phyloP scores from a whole-genome alignment of 164 flowering plant species.

The Macadamia tetraphylla region DNA sequence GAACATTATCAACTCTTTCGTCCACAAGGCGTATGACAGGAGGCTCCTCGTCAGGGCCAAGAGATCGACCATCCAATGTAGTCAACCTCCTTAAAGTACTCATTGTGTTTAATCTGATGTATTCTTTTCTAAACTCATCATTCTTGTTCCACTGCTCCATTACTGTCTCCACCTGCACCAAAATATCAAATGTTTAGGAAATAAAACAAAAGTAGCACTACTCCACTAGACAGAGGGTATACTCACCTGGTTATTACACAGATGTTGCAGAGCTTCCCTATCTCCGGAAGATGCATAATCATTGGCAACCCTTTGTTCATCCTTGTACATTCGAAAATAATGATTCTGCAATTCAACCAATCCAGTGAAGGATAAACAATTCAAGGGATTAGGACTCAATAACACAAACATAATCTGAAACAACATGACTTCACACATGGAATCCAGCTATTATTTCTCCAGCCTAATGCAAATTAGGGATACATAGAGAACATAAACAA shows the following conservation, averaged over 20 bases:
- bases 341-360: constrained; percentile 46
- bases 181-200: constrained; percentile 9
- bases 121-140: constrained; percentile 66
- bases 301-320: constrained; percentile 36
- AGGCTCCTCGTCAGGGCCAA: constrained; percentile 77
- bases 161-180: constrained; percentile 51
- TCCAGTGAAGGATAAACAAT: constrained; percentile 3
- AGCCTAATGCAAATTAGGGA: too few relatives aligned
- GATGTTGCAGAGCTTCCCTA: constrained; percentile 39
- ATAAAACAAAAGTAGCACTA: background rate
- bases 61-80: constrained; percentile 77
- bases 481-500: too few relatives aligned
- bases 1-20: constrained; percentile 21
- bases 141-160: constrained; percentile 68
- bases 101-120: constrained; percentile 48
- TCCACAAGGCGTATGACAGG: constrained; percentile 25
- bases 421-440: too few relatives aligned
- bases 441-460: too few relatives aligned
- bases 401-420: too few relatives aligned
- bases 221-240: constrained; percentile 1
- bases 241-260: constrained; percentile 59
- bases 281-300: constrained; percentile 42
- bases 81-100: constrained; percentile 68
- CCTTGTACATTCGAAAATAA: constrained; percentile 52
- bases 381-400: background rate